These are phyloP conservation scores for Cercophora samala DNA, from an alignment of 495 filamentous ascomycete species.

Conservation along the genomic window DNA sequence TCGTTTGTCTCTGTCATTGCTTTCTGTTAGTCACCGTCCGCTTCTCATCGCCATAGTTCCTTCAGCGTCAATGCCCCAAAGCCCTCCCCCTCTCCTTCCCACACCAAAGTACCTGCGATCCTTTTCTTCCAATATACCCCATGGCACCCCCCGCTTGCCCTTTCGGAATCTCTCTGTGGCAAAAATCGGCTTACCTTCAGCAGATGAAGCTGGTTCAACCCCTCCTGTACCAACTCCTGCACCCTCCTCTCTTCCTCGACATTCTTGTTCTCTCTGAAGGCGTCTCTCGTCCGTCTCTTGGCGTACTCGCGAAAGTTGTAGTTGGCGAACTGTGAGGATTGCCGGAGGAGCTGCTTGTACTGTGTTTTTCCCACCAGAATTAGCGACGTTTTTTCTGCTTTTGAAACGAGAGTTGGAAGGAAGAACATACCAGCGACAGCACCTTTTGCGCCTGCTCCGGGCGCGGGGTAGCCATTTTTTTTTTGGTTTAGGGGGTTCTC, in stretches of 20 bases:
- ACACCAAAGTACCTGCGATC: not conserved
- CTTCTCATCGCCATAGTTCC: not conserved
- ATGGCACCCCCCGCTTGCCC: too few species aligned
- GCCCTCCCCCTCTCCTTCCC: not conserved
- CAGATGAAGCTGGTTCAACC: slow-evolving; percentile 80
- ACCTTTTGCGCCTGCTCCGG: slow-evolving; percentile 64
- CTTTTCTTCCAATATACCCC: not conserved
- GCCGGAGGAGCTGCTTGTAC: slow-evolving; percentile 90
- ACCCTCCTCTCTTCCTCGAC: slow-evolving; percentile 67
- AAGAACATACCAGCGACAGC: slow-evolving; percentile 61
- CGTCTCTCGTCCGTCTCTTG: slow-evolving; percentile 78
- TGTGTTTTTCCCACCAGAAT: slow-evolving; percentile 35
- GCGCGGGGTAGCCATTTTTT: slow-evolving; percentile 33
- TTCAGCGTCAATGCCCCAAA: not conserved
- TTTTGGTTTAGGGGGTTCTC: not conserved
- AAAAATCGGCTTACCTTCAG: slow-evolving; percentile 67
- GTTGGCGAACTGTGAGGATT: slow-evolving; percentile 79
- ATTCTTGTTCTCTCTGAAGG: slow-evolving; percentile 75
- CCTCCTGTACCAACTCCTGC: slow-evolving; percentile 86
- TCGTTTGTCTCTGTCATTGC: slow-evolving; percentile 75
- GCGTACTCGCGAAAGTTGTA: slow-evolving; percentile 99
- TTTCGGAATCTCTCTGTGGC: not conserved
- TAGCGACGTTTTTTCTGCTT: not conserved
- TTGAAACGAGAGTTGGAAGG: too few species aligned
- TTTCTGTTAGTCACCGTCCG: not conserved